Base-by-base conservation (phyloP, 1,284 basidiomycete genomes). In the Trichosporon ovoides region DNA sequence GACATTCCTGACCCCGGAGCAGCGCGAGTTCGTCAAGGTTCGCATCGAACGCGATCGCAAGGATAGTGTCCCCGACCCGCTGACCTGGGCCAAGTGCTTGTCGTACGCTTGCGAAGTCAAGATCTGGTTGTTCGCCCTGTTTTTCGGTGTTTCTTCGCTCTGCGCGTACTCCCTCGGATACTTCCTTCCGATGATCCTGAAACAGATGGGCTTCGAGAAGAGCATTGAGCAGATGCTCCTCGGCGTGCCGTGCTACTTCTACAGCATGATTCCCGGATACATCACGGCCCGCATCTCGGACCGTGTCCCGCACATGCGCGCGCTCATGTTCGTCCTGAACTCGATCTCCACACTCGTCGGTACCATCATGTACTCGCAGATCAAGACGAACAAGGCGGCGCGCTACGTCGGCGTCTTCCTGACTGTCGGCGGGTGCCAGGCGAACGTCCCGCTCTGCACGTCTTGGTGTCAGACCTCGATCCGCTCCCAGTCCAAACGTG, bases 41-140 rank as follows among this genome's bases (percentile, higher is more conserved):
- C 72, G 79, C 37, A 77, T 81, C 57, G 64, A 80, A 54, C 61
- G 65, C 28, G 80, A 80, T 69, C 74, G 80, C n/a, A 54, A 73
- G 28, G 80, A 81, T 61, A 69, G 77, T 37, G 66, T 66, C n/a
- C 68, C 71, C 28, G 79, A 81, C 60, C 33, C 38, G 3, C 63
- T 80, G 24, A 77, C 77, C 19, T 54, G 58, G 62, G n/a, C 38
- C 22, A 78, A 77, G 62, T 50, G 72, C 10, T 14, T 59, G 35
- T 64, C 57, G 43, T 77, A 80, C 64, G 43, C 70, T 10, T 9
- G 18, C 18, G 77, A 80, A 63, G 58, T 70, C 62, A 79, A 78
- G 69, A 60, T 79, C 18, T 80, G 79, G 79, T 56, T 67, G 7
- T 80, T 77, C 55, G 78, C 71, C 13, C 65, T 79, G 52, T 67